These are phyloP conservation scores for Pyrenophora seminiperda DNA, from an alignment of 2,329 filamentous ascomycete genomes.

Conservation along the genomic window DNA sequence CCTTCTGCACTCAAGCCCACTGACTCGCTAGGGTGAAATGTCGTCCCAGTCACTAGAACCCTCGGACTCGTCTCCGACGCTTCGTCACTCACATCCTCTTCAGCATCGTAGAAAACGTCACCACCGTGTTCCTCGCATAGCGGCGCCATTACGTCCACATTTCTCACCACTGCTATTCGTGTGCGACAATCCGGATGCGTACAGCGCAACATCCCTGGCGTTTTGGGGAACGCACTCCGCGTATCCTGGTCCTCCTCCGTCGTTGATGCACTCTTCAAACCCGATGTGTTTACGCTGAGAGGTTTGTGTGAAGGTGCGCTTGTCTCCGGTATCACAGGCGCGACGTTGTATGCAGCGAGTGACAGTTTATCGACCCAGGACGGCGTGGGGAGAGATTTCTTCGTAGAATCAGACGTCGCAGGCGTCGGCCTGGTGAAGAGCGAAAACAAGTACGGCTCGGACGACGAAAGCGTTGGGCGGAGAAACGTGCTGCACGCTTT, in stretches of 20 bases:
- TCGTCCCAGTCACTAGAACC: not conserved
- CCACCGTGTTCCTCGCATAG: conserved; percentile 6
- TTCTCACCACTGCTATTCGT: not conserved
- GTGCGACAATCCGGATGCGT: conserved; percentile 2
- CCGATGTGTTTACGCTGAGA: not conserved
- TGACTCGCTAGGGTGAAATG: not conserved
- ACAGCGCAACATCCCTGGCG: conserved; percentile 5
- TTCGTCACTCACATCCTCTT: not conserved
- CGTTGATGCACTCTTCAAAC: not conserved
- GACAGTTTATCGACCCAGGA: conserved; percentile 2
- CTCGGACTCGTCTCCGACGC: not conserved
- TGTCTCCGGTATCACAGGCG: not conserved
- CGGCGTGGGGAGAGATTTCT: not conserved
- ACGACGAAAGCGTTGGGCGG: conserved; percentile 3
- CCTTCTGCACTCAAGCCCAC: too few relatives aligned
- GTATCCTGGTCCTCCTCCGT: not conserved
- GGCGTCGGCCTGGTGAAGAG: not conserved
- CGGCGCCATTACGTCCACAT: not conserved
- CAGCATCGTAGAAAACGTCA: conserved; percentile 2
- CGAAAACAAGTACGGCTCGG: not conserved
- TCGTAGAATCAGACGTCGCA: not conserved
- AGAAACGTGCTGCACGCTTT: conserved; percentile 19
- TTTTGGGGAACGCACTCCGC: conserved; percentile 5
- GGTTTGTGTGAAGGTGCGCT: not conserved
- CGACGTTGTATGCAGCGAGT: conserved; percentile 1